Evolutionary conservation across 176 grass and related monocot species (phyloP), one percentile per base, ranked within the genome.

Genomic region (Rhynchospora tenuis): DNA sequence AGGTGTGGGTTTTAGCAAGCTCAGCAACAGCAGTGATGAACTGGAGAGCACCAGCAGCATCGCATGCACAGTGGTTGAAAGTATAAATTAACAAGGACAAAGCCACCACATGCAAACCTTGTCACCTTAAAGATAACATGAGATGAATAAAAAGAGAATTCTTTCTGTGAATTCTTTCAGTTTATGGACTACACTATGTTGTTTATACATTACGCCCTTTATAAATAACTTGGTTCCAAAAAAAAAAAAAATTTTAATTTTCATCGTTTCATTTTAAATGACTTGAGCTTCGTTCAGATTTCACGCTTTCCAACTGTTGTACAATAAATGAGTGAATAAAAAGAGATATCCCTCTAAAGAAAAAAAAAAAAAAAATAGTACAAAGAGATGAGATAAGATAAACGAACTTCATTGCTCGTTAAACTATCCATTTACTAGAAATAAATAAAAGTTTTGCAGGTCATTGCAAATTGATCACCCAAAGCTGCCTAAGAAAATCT

Each of bases 1-100:
- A 72, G 42, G 17, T 23, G 9, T n/a, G 68, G 68, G 15, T 72
- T 72, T 47, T 19, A 72, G 68, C 7, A 1, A 72, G 7, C 27
- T 72, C 68, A 3, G 42, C 68, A 11, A 72, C 42, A 45, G 42
- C 43, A 22, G 68, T 46, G 42, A 72, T 46, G 43, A 72, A 72
- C n/a, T 72, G 68, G 68, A 72, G 68, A 72, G 68, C 68, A 12
- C 68, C 68, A 12, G 68, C 68, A 4, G 68, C 33, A 11, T 45
- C 68, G 2, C 68, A 72, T 47, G 3, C 38, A 46, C 68, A 72
- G 68, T 72, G 68, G 68, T 72, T 72, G 68, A 72, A 72, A 45
- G 9, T 72, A 20, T 72, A 72, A n/a, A n/a, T n/a, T n/a, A 72
- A 43, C 68, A 72, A 72, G 68, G 23, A 72, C 68, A 0, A 72